Conservation (phyloP, 768 basidiomycete species). For the Nevesoporus exiguus region DNA sequence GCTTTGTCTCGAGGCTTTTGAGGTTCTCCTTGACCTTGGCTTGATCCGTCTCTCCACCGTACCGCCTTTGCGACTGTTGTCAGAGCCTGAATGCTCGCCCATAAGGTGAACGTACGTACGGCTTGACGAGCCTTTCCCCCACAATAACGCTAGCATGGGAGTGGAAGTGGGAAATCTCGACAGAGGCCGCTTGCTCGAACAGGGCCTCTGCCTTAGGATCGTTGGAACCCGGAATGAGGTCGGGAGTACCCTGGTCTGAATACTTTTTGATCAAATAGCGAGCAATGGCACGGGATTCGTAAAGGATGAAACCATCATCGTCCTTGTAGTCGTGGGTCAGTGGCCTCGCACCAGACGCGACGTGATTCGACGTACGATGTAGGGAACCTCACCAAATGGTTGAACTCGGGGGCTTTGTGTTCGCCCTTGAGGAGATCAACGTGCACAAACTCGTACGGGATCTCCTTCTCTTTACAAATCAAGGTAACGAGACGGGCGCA, state of each 20-base stretch:
- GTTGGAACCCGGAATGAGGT: constrained; percentile 49
- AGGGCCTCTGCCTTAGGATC: constrained; percentile 34
- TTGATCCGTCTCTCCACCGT: constrained; percentile 25
- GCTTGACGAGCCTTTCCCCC: constrained; percentile 51
- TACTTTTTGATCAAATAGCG: constrained; percentile 60
- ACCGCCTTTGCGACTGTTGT: constrained; percentile 3
- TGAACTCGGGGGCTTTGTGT: constrained; percentile 52
- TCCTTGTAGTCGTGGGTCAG: constrained; percentile 30
- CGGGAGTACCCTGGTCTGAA: constrained; percentile 42
- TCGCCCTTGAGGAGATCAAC: constrained; percentile 42
- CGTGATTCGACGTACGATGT: constrained; percentile 30
- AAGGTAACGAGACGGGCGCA: constrained; percentile 51
- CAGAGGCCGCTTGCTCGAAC: constrained; percentile 35
- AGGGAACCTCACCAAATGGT: constrained; percentile 56
- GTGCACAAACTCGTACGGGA: constrained; percentile 50
- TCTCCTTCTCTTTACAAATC: constrained; percentile 51
- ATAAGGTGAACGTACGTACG: too few species aligned
- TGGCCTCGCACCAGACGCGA: not conserved
- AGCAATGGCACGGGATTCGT: constrained; percentile 58
- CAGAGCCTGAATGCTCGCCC: too few species aligned
- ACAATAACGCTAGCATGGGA: constrained; percentile 36
- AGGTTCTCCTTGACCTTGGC: constrained; percentile 14
- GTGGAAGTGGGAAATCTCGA: constrained; percentile 55
- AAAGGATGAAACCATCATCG: constrained; percentile 62
- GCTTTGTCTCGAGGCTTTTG: constrained; percentile 29